Evolutionary conservation across 768 basidiomycete genomes (phyloP).

Genomic region (Auriscalpium vulgare): DNA sequence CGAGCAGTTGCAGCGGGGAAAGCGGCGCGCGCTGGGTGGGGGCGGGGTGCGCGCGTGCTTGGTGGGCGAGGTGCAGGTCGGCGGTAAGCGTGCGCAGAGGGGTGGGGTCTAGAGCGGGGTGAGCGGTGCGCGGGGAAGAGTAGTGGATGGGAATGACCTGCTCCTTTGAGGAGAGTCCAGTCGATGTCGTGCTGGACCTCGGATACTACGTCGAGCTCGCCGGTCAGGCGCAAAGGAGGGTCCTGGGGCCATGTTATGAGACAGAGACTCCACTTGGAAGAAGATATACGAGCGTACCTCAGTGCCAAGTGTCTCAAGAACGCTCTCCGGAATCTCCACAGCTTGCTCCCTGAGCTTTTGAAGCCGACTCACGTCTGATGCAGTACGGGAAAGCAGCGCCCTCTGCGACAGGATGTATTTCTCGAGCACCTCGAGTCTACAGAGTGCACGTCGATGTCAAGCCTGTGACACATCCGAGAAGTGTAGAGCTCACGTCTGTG

Average conservation of each 20-base stretch:
- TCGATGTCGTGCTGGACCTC: constrained; percentile 43
- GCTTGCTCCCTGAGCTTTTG: constrained; percentile 35
- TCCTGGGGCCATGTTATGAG: constrained; percentile 6
- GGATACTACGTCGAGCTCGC: constrained; percentile 36
- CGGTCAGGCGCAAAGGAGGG: constrained; percentile 31
- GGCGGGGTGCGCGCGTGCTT: constrained; percentile 31
- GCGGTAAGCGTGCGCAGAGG: constrained; percentile 42
- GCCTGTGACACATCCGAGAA: background rate
- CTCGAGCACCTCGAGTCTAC: constrained; percentile 58
- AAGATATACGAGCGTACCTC: constrained; percentile 22
- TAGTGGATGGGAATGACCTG: constrained; percentile 37
- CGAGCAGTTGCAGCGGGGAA: constrained; percentile 50
- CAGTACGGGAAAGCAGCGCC: constrained; percentile 48
- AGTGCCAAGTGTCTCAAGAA: constrained; percentile 24
- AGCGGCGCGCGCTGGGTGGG: constrained; percentile 34
- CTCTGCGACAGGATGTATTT: constrained; percentile 57
- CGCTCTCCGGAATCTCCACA: constrained; percentile 25
- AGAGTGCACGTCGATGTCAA: background rate
- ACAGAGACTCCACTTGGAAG: too few species aligned
- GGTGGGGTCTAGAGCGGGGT: constrained; percentile 37
- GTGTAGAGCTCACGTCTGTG: background rate
- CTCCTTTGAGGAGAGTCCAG: constrained; percentile 51
- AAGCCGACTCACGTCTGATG: constrained; percentile 54
- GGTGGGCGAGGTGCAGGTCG: constrained; percentile 27
- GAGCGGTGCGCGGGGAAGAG: background rate